phyloP scores from a whole-genome alignment of 2,329 filamentous ascomycete species.

The Nigrospora oryzae region DNA sequence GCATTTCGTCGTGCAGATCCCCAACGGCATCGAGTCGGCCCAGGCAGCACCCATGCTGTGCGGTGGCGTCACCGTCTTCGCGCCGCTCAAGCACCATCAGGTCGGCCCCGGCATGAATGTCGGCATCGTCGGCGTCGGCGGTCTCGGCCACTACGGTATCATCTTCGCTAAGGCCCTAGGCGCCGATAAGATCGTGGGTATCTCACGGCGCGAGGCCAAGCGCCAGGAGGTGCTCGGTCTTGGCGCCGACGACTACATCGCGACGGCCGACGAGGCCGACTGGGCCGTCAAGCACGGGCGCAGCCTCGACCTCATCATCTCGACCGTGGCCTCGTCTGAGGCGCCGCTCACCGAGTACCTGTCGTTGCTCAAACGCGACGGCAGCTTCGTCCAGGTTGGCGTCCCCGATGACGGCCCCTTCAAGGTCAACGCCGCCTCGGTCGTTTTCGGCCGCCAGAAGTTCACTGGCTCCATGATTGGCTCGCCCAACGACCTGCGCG shows the following conservation, averaged over 20 bases:
- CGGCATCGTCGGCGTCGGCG: slow-evolving; percentile 55
- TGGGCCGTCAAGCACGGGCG: slow-evolving; percentile 40
- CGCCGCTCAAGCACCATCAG: slow-evolving; percentile 49
- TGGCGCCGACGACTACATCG: slow-evolving; percentile 30
- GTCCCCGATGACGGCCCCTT: slow-evolving; percentile 40
- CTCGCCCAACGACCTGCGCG: slow-evolving; percentile 35
- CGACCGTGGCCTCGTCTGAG: slow-evolving; percentile 32
- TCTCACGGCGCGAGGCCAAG: slow-evolving; percentile 40
- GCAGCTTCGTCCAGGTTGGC: slow-evolving; percentile 57
- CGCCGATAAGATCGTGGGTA: slow-evolving; percentile 44
- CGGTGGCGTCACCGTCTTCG: slow-evolving; percentile 55
- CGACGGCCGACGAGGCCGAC: slow-evolving; percentile 34
- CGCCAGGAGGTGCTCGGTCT: slow-evolving; percentile 39
- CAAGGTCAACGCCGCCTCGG: slow-evolving; percentile 2
- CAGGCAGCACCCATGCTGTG: slow-evolving; percentile 53
- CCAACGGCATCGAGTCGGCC: slow-evolving; percentile 21
- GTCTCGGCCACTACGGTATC: slow-evolving; percentile 57
- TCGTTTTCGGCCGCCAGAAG: slow-evolving; percentile 37
- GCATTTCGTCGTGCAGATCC: slow-evolving; percentile 34
- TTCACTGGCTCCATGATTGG: slow-evolving; percentile 33
- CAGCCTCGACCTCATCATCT: slow-evolving; percentile 44
- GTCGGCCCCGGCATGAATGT: slow-evolving; percentile 55
- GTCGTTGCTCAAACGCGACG: slow-evolving; percentile 44
- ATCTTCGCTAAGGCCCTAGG: slow-evolving; percentile 55
- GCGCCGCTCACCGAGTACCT: slow-evolving; percentile 54